Percentiles rank a stretch among this genome's conserved stretches.
phyloP scores from a whole-genome alignment of 1,139 yeast genomes.

The Saccharomycopsis crataegensis region DNA sequence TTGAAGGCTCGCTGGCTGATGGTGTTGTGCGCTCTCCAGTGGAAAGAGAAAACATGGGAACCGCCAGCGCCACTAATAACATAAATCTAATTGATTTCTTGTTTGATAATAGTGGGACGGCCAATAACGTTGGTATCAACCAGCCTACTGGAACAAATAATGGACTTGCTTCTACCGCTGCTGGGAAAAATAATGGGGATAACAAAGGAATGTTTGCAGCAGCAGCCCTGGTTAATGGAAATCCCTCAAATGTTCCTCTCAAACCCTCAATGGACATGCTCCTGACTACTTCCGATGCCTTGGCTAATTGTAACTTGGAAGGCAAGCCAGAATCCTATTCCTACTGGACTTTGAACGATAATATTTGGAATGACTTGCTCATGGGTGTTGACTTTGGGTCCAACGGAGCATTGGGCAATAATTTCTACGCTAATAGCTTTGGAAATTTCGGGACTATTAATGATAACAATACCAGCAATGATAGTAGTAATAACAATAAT shows the following conservation, averaged over 20 bases:
- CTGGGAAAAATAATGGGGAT: neutral
- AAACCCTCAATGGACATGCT: neutral
- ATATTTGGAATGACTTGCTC: conserved; percentile 17
- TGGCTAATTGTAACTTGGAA: neutral
- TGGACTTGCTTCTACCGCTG: neutral
- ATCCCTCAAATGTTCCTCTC: neutral
- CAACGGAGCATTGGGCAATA: too few species aligned
- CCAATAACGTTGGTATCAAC: neutral
- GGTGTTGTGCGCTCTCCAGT: neutral
- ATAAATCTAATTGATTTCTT: conserved; percentile 5
- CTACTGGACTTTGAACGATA: conserved; percentile 16
- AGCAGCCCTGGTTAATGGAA: neutral
- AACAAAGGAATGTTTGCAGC: neutral
- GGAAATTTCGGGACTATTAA: too few species aligned
- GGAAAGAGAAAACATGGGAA: neutral
- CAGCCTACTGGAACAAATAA: neutral
- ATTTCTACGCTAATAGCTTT: too few species aligned
- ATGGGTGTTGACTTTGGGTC: conserved; percentile 15
- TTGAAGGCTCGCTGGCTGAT: neutral
- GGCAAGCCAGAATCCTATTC: neutral
- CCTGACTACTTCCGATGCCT: neutral
- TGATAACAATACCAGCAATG: too few species aligned
- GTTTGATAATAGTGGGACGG: conserved; percentile 6
- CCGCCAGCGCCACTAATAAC: neutral
- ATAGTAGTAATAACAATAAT: too few species aligned